phyloP scores from a whole-genome alignment of 306 rosid genomes.

The Quercus dentata region DNA sequence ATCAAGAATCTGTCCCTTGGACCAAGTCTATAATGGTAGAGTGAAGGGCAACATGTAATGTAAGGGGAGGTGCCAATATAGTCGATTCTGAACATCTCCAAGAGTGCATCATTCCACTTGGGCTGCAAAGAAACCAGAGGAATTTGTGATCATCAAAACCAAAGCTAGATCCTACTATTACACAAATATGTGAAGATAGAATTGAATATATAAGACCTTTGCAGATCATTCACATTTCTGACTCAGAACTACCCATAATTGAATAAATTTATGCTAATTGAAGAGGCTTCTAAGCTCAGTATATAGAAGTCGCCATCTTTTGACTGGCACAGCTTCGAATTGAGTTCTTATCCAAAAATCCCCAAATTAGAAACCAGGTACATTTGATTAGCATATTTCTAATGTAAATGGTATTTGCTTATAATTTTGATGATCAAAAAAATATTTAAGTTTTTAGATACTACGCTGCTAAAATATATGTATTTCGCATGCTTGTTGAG shows the following conservation, averaged over 20 bases:
- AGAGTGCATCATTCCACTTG: constrained; percentile 66
- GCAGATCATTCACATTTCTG: too few relatives aligned
- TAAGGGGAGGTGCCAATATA: constrained; percentile 73
- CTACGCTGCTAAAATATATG: background rate
- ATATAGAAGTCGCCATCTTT: too few relatives aligned
- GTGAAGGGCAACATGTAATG: constrained; percentile 61
- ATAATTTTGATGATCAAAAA: background rate
- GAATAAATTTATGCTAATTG: too few relatives aligned
- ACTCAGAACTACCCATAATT: too few relatives aligned
- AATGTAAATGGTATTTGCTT: background rate
- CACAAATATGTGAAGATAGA: too few relatives aligned
- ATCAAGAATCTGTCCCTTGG: constrained; percentile 64
- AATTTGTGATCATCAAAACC: constrained; percentile 3
- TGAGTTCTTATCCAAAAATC: background rate
- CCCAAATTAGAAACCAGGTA: too few relatives aligned
- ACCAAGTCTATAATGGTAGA: constrained; percentile 56
- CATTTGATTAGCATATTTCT: too few relatives aligned
- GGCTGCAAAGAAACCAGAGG: constrained; percentile 52
- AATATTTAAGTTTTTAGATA: background rate
- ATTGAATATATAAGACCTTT: too few relatives aligned
- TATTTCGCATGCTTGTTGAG: background rate
- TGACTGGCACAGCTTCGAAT: background rate
- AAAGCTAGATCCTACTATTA: too few relatives aligned
- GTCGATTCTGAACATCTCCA: constrained; percentile 69
- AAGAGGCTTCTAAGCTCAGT: too few relatives aligned